Percentiles rank a stretch among this genome's conserved stretches.
These are phyloP conservation scores for Globisporangium yorkense DNA, from an alignment of 352 stramenopile genomes.

Conservation along the genomic window DNA sequence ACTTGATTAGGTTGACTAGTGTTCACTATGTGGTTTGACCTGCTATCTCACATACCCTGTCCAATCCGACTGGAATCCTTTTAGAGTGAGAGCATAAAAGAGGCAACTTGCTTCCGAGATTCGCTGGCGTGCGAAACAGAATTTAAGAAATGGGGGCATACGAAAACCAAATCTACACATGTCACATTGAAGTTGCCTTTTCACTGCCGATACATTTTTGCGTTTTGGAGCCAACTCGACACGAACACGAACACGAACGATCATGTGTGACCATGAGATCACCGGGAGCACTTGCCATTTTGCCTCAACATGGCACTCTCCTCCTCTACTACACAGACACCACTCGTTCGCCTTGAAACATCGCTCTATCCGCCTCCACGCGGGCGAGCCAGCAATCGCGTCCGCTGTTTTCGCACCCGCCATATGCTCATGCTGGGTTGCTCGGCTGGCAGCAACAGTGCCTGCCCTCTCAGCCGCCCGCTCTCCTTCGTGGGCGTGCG, in stretches of 20 bases:
- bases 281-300: too few relatives aligned
- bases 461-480: slow-evolving; percentile 19
- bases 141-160: not conserved
- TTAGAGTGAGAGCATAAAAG: not conserved
- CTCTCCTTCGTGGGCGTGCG: slow-evolving; percentile 31
- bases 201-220: too few relatives aligned
- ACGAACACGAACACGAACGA: too few relatives aligned
- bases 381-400: not conserved
- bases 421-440: not conserved
- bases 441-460: not conserved
- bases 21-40: too few relatives aligned
- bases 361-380: not conserved
- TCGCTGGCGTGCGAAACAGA: not conserved
- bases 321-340: too few relatives aligned
- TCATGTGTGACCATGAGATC: too few relatives aligned
- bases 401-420: not conserved
- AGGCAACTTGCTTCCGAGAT: not conserved
- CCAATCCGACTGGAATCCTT: too few relatives aligned
- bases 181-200: slow-evolving; percentile 1
- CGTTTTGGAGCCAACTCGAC: too few relatives aligned
- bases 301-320: too few relatives aligned
- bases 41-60: too few relatives aligned
- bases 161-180: slow-evolving; percentile 1
- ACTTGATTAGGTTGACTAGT: too few relatives aligned
- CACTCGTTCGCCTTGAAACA: not conserved